Base-by-base conservation (phyloP, 306 rosid genomes). In the Delonix regia region DNA sequence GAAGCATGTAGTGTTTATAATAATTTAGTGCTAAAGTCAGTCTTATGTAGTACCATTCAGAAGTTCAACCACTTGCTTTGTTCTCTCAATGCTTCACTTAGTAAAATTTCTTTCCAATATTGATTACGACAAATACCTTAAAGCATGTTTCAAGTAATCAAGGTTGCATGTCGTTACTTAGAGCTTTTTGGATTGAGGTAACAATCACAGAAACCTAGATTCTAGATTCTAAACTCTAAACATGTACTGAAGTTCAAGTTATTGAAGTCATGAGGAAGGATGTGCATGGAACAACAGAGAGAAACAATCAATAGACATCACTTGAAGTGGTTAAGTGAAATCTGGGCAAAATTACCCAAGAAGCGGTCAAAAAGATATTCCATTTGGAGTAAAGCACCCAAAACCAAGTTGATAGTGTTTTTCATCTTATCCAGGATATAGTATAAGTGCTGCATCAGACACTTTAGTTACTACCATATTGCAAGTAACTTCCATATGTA, bases 321-420 rank as follows among this genome's bases (percentile, higher is more conserved):
- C 6, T 16, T 9, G 16, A 48, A 16, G 21, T 7, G 55, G 55
- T 48, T 16, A 4, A 48, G 21, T 16, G 55, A 7, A 15, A 16
- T 15, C 21, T 16, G 21, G 21, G 55, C 16, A 48, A 62, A 19
- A 39, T 48, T 56, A 25, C 6, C 55, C 55, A 49, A 36, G 45
- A 33, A 25, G 13, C 16, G 33, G 16, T 38, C 39, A 63, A 36
- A 56, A 72, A 60, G 34, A 51, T 59, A 70, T 71, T 42, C 66
- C 49, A 57, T n/a, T 39, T 9, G 33, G 38, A 49, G 47, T 18
- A 25, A 79, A 79, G 56, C 73, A 71, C 57, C 68, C 59, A 45
- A 73, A 57, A 65, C 42, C 27, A 16, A 30, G 52, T 74, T 42
- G 30, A 28, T 42, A 55, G 49, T 16, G 53, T 25, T 22, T 19